phyloP scores from a whole-genome alignment of 352 stramenopile genomes.

The Phytophthora pluvialis region DNA sequence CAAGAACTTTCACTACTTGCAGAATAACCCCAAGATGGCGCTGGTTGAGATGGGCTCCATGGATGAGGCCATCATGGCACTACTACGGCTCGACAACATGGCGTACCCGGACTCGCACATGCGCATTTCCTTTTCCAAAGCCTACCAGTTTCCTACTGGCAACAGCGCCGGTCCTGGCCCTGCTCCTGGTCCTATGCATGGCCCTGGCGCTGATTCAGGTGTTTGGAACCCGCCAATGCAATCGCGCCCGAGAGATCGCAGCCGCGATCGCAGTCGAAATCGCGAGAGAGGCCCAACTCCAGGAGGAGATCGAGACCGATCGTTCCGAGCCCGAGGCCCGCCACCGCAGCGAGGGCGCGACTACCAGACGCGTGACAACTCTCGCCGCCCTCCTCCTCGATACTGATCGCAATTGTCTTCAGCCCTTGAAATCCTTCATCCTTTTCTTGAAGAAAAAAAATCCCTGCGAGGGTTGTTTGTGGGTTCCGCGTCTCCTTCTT shows the following conservation, averaged over 20 bases:
- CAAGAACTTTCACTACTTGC: slow-evolving; percentile 77
- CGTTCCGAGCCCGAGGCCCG: slow-evolving; percentile 38
- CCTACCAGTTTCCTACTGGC: slow-evolving; percentile 44
- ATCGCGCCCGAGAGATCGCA: slow-evolving; percentile 47
- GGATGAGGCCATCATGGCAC: slow-evolving; percentile 78
- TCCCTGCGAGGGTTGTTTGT: neutral
- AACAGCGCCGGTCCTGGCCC: slow-evolving; percentile 16
- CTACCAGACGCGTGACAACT: slow-evolving; percentile 37
- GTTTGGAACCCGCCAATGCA: slow-evolving; percentile 35
- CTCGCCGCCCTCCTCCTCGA: slow-evolving; percentile 38
- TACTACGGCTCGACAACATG: slow-evolving; percentile 76
- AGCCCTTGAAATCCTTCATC: slow-evolving; percentile 11
- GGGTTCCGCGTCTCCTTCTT: slow-evolving; percentile 5
- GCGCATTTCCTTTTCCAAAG: slow-evolving; percentile 85
- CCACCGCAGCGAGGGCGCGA: slow-evolving; percentile 40
- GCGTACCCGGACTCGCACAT: slow-evolving; percentile 75
- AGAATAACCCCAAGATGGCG: slow-evolving; percentile 81
- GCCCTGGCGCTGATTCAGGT: slow-evolving; percentile 34
- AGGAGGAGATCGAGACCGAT: slow-evolving; percentile 38
- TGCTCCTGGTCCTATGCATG: slow-evolving; percentile 33
- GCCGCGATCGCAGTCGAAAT: slow-evolving; percentile 54
- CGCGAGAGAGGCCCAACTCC: slow-evolving; percentile 34
- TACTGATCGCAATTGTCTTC: slow-evolving; percentile 31
- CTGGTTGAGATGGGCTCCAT: slow-evolving; percentile 77
- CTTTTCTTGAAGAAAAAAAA: slow-evolving; percentile 1